These are phyloP conservation scores for Curvularia lunata DNA, from an alignment of 2,329 filamentous ascomycete genomes.

Conservation along the genomic window DNA sequence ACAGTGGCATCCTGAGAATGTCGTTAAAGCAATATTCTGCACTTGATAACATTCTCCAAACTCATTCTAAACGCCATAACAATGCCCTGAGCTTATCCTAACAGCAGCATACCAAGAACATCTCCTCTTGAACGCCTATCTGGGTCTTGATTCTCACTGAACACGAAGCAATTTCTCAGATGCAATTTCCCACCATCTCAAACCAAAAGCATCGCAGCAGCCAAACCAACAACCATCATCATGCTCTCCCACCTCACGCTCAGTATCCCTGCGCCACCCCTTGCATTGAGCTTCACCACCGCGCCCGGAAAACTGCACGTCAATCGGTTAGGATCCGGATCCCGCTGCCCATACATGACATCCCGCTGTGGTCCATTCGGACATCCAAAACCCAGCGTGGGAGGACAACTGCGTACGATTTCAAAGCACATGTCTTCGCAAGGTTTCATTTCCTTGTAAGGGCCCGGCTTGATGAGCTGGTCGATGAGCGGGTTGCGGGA, in stretches of 20 bases:
- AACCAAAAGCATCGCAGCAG: not conserved
- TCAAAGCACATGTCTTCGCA: slow-evolving; percentile 88
- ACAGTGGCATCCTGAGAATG: not conserved
- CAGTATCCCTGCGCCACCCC: not conserved
- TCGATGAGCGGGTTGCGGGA: slow-evolving; percentile 80
- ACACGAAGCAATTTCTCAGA: not conserved
- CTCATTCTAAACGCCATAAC: not conserved
- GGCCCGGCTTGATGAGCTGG: slow-evolving; percentile 73
- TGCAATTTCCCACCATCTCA: not conserved
- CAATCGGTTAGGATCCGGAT: slow-evolving; percentile 25
- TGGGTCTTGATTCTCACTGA: not conserved
- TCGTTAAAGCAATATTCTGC: not conserved
- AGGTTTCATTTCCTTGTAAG: slow-evolving; percentile 91
- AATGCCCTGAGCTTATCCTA: not conserved
- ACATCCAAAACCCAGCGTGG: slow-evolving; percentile 76
- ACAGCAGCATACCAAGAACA: not conserved
- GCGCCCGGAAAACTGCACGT: slow-evolving; percentile 53
- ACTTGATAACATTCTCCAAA: not conserved
- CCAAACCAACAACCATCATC: not conserved
- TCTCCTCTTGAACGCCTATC: not conserved
- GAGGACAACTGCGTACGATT: slow-evolving; percentile 83
- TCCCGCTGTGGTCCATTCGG: slow-evolving; percentile 54
- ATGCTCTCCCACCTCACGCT: not conserved
- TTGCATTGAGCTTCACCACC: slow-evolving; percentile 47
- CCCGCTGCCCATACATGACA: slow-evolving; percentile 36